Conservation (phyloP, 2,329 filamentous ascomycete species). For the Colletotrichum cordylinicola region DNA sequence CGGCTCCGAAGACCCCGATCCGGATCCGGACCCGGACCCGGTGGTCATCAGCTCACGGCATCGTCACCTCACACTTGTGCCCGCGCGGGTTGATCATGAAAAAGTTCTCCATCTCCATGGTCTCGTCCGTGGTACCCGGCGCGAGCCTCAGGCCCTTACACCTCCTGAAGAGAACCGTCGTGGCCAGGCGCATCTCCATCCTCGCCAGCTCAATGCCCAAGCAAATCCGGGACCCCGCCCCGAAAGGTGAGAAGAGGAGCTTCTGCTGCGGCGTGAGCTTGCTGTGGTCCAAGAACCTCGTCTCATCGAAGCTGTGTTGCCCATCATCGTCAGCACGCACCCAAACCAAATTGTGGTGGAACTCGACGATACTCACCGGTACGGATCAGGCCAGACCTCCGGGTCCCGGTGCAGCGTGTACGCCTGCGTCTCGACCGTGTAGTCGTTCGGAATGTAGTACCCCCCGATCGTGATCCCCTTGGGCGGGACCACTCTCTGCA, state of each 20-base stretch:
- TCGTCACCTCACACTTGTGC: conserved; percentile 33
- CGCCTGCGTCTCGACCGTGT: conserved; percentile 45
- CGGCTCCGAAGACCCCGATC: neutral
- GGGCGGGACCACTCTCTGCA: conserved; percentile 45
- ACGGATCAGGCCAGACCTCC: conserved; percentile 45
- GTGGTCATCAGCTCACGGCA: neutral
- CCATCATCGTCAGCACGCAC: neutral
- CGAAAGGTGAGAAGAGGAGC: conserved; percentile 57
- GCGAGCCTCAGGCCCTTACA: conserved; percentile 40
- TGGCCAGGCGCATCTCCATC: conserved; percentile 59
- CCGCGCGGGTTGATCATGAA: conserved; percentile 38
- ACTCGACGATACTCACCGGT: conserved; percentile 15
- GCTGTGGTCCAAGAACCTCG: neutral
- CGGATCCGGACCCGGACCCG: neutral
- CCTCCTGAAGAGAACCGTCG: conserved; percentile 56
- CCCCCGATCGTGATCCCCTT: conserved; percentile 44
- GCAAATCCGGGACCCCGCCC: conserved; percentile 52
- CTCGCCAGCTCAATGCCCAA: conserved; percentile 62
- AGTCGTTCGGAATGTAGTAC: conserved; percentile 43
- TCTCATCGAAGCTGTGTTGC: conserved; percentile 3
- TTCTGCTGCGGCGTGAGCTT: conserved; percentile 42
- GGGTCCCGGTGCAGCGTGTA: conserved; percentile 52
- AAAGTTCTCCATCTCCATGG: conserved; percentile 38
- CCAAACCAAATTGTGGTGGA: too few relatives aligned
- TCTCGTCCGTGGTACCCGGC: conserved; percentile 39